phyloP scores from a whole-genome alignment of 371 early-diverging fungal genomes.

The Zychaea mexicana region DNA sequence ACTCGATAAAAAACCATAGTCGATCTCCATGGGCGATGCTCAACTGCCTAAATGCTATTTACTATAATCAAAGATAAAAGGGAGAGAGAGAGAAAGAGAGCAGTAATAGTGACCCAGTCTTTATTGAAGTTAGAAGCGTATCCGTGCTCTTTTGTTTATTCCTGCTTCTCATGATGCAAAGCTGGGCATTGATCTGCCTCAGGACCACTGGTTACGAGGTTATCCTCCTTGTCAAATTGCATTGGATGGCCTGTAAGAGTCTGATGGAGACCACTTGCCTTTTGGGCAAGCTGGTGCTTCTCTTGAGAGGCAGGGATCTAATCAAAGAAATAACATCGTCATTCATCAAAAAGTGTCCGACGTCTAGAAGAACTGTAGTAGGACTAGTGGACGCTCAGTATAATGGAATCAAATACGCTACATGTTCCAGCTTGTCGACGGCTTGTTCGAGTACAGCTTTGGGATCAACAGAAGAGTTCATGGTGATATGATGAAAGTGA shows the following conservation, averaged over 20 bases:
- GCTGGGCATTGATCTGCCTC: conserved; percentile 31
- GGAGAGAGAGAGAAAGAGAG: no score
- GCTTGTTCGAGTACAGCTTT: conserved; percentile 15
- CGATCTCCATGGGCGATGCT: no score
- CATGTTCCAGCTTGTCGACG: conserved; percentile 13
- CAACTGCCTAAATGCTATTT: no score
- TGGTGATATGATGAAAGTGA: neutral
- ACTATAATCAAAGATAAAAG: no score
- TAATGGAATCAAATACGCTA: neutral
- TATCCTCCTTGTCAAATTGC: conserved; percentile 31
- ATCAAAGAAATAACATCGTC: neutral
- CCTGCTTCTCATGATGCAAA: conserved; percentile 9
- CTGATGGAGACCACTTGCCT: conserved; percentile 27
- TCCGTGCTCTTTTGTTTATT: no score
- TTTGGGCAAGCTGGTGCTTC: conserved; percentile 21
- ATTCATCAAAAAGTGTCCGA: no score
- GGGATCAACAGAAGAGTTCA: conserved; percentile 4
- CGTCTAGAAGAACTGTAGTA: no score
- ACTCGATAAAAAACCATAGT: no score
- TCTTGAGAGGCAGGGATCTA: conserved; percentile 17
- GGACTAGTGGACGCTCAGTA: no score
- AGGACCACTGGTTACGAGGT: conserved; percentile 16
- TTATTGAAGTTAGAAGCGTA: neutral
- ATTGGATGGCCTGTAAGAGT: conserved; percentile 29
- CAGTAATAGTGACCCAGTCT: no score